Evolutionary conservation across 371 early-diverging fungal genomes (phyloP).

Genomic region (Rhizopus microsporus): DNA sequence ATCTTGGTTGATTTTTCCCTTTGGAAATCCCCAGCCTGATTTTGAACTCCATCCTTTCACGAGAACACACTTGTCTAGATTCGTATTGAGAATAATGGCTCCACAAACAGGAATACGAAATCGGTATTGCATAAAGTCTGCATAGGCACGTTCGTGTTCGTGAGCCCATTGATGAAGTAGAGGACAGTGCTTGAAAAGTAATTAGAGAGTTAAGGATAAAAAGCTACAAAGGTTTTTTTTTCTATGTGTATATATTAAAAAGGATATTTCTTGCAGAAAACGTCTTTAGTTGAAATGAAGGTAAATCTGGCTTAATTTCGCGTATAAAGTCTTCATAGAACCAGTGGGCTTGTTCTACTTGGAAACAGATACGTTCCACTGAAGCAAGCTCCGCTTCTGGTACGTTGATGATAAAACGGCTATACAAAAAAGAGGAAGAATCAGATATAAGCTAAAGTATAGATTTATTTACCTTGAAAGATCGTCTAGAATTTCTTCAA

Average conservation of each 20-base stretch:
- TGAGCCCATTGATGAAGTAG: conserved; percentile 84
- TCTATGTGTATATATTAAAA: conserved; percentile 20
- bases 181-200: conserved; percentile 87
- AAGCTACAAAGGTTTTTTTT: neutral
- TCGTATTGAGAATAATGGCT: conserved; percentile 92
- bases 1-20: conserved; percentile 98
- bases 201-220: conserved; percentile 26
- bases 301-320: conserved; percentile 76
- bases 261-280: conserved; percentile 78
- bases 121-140: conserved; percentile 95
- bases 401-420: conserved; percentile 97
- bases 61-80: conserved; percentile 83
- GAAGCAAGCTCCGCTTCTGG: conserved; percentile 90
- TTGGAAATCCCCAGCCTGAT: conserved; percentile 97
- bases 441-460: neutral
- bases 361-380: conserved; percentile 96
- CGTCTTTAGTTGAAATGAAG: conserved; percentile 78
- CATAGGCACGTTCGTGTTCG: conserved; percentile 85
- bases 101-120: conserved; percentile 98
- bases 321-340: conserved; percentile 98
- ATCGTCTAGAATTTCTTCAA: conserved; percentile 84
- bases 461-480: conserved; percentile 66
- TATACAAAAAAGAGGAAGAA: conserved; percentile 23
- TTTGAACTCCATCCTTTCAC: conserved; percentile 91
- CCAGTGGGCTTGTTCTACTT: conserved; percentile 99